Evolutionary conservation across 2,329 filamentous ascomycete genomes (phyloP).

Genomic region (Phaeophleospora eucalypticola): DNA sequence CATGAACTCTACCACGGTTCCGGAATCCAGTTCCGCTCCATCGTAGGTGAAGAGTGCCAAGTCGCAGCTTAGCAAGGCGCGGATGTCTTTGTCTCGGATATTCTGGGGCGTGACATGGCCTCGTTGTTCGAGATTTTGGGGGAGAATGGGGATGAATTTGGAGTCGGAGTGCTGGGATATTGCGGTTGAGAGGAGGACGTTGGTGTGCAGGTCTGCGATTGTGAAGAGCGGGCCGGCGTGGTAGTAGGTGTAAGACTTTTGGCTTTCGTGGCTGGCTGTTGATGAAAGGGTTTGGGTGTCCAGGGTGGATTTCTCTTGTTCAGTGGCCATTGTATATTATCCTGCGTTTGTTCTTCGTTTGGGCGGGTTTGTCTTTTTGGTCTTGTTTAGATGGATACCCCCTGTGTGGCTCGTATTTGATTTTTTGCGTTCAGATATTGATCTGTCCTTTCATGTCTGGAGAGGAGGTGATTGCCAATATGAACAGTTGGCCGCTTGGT

Average conservation of each 20-base stretch:
- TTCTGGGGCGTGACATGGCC: slow-evolving; percentile 14
- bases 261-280: neutral
- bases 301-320: neutral
- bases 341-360: too few relatives aligned
- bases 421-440: neutral
- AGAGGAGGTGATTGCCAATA: too few relatives aligned
- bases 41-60: slow-evolving; percentile 16
- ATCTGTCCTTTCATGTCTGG: neutral
- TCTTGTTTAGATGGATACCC: neutral
- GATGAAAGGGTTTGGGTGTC: neutral
- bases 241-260: slow-evolving; percentile 11
- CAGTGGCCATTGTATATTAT: neutral
- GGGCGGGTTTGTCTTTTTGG: neutral
- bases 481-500: neutral
- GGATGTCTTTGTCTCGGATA: slow-evolving; percentile 18
- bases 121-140: slow-evolving; percentile 17
- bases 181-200: slow-evolving; percentile 13
- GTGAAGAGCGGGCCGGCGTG: slow-evolving; percentile 18
- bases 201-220: slow-evolving; percentile 12
- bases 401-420: neutral
- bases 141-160: slow-evolving; percentile 11
- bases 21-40: slow-evolving; percentile 16
- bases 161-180: slow-evolving; percentile 8
- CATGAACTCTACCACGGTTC: slow-evolving; percentile 18
- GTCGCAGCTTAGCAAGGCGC: slow-evolving; percentile 13